Evolutionary conservation across 164 flowering plant genomes (phyloP).

Genomic region (Sextonia rubra): DNA sequence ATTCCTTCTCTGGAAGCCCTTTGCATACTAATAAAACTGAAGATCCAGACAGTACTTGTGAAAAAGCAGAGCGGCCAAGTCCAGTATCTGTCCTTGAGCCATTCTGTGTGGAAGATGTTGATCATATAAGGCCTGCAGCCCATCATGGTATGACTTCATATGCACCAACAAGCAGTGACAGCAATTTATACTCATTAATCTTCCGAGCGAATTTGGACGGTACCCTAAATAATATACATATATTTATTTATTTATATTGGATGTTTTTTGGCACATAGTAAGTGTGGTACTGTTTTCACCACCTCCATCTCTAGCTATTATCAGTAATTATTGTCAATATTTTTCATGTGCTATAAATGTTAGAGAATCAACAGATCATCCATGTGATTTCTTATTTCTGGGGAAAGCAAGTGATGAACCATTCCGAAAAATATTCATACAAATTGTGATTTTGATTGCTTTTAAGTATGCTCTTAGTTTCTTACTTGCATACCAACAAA

Average conservation of each 20-base stretch:
- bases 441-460: not conserved
- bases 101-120: constrained; percentile 56
- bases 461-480: not conserved
- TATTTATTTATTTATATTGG: too few relatives aligned
- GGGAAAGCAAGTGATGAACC: not conserved
- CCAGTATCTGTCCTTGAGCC: constrained; percentile 90
- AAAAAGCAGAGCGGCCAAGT: constrained; percentile 57
- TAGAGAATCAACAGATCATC: not conserved
- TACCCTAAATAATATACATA: too few relatives aligned
- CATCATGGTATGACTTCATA: constrained; percentile 42
- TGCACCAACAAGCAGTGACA: not conserved
- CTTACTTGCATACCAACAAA: constrained; percentile 7
- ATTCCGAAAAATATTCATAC: not conserved
- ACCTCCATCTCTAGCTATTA: not conserved
- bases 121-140: constrained; percentile 40
- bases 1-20: constrained; percentile 31
- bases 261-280: not conserved
- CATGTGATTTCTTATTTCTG: not conserved
- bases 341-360: not conserved
- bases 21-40: constrained; percentile 22
- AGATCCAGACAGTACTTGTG: constrained; percentile 27
- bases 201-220: not conserved
- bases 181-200: not conserved
- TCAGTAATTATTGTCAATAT: not conserved
- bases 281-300: not conserved